These are phyloP conservation scores for Fusarium multiceps DNA, from an alignment of 2,329 filamentous ascomycete genomes.

Conservation along the genomic window DNA sequence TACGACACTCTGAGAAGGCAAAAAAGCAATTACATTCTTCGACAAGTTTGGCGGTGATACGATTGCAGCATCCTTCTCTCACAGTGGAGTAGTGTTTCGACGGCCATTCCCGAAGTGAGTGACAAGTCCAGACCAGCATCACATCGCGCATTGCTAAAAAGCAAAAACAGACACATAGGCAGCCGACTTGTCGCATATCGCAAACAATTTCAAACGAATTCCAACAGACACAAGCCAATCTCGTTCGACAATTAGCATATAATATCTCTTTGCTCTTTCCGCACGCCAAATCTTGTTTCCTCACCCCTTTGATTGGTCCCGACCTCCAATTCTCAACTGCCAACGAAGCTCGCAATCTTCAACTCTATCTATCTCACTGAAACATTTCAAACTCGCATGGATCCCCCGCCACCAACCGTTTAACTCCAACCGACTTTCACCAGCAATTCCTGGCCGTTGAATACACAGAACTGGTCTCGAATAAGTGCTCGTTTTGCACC, in stretches of 20 bases:
- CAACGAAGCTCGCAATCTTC: conserved; percentile 12
- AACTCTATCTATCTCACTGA: conserved; percentile 10
- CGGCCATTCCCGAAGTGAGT: conserved; percentile 40
- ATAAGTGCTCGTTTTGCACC: conserved; percentile 10
- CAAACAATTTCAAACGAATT: conserved; percentile 19
- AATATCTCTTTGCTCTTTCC: conserved; percentile 23
- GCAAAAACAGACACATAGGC: conserved; percentile 41
- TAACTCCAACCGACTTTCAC: conserved; percentile 29
- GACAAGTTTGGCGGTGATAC: conserved; percentile 41
- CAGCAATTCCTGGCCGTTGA: conserved; percentile 16
- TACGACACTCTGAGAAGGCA: conserved; percentile 33
- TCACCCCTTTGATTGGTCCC: conserved; percentile 15
- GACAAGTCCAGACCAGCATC: conserved; percentile 35
- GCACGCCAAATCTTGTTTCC: conserved; percentile 21
- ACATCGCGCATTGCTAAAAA: conserved; percentile 46
- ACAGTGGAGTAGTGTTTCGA: conserved; percentile 34
- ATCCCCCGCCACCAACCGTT: conserved; percentile 29
- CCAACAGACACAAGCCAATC: conserved; percentile 16
- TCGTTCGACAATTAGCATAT: conserved; percentile 20
- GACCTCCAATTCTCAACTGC: conserved; percentile 19
- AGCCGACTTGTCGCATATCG: conserved; percentile 39
- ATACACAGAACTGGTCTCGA: neutral
- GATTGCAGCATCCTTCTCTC: conserved; percentile 37
- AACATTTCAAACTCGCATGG: conserved; percentile 29
- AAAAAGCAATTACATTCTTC: conserved; percentile 45